Evolutionary conservation across 1,139 yeast species (phyloP).

Genomic region (Yarrowia galli): DNA sequence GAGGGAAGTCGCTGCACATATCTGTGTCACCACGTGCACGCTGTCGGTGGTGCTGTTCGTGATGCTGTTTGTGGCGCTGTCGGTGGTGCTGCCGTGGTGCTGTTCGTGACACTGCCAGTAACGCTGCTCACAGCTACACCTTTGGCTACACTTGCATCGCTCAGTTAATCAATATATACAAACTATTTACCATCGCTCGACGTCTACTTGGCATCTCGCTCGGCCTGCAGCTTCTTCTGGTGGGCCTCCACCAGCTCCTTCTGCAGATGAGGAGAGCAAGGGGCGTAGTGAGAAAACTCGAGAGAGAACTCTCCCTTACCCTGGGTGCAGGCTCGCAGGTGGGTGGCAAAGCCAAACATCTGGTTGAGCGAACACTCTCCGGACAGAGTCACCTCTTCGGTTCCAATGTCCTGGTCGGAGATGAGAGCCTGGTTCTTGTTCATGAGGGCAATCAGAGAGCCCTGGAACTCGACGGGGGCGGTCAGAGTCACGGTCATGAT

Average conservation of each 20-base stretch:
- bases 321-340: constrained; percentile 94
- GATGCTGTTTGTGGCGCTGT: too few species aligned
- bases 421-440: constrained; percentile 94
- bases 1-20: too few species aligned
- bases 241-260: constrained; percentile 87
- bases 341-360: constrained; percentile 96
- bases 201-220: too few species aligned
- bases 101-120: too few species aligned
- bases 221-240: constrained; percentile 60
- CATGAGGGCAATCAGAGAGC: constrained; percentile 85
- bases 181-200: constrained; percentile 18
- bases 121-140: neutral
- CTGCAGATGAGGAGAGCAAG: constrained; percentile 90
- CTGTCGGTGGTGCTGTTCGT: too few species aligned
- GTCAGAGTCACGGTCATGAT: constrained; percentile 92
- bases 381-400: constrained; percentile 90
- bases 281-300: constrained; percentile 92
- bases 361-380: constrained; percentile 96
- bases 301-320: constrained; percentile 98
- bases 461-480: constrained; percentile 97
- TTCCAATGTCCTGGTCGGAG: constrained; percentile 90
- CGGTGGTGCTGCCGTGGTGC: too few species aligned
- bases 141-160: neutral
- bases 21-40: too few species aligned
- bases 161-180: constrained; percentile 22